Evolutionary conservation across 2,329 filamentous ascomycete genomes (phyloP), one percentile per base, ranked within the genome.

Genomic region (Beauveria sp.): DNA sequence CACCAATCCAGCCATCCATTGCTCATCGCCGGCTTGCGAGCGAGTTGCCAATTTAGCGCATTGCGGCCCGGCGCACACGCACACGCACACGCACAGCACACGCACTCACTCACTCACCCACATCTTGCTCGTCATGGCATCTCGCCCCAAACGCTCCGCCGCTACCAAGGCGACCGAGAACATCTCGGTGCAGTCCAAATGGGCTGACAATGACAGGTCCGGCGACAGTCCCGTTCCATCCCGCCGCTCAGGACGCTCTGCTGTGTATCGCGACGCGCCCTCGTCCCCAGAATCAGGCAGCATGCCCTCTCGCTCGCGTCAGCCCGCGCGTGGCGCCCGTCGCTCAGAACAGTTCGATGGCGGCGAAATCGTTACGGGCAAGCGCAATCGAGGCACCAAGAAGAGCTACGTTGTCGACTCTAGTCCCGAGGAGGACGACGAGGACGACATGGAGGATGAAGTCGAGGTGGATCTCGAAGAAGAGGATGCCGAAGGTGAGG

Each of bases 391-490:
- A 9, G 80, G 79, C 6, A 77, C 76, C 20, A 83, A 83, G 73
- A 85, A 85, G 73, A 85, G 79, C 66, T 86, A 86, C 60, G 80
- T 84, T 42, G 80, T 86, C 26, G 83, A 85, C 64, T 83, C 80
- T 43, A 80, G 79, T 60, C 77, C 76, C 43, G 77, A 79, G n/a
- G 77, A 79, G n/a, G 77, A 78, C 26, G 77, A 77, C 3, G 78
- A 78, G 2, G 75, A 70, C 18, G 74, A 74, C 0, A 72, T 76
- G 9, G 76, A 76, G 9, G 74, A 75, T 9, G 73, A 70, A 12
- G 71, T 73, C 28, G 64, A 63, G 38, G 70, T 70, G 5, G 69
- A 72, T 58, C 68, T n/a, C 3, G 77, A 76, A 9, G 76, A 76
- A 14, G 76, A 76, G 20, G 73, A 75, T 8, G 75, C 72, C 0